These are phyloP conservation scores for Flaveria linearis DNA, from an alignment of 129 eudicot genomes.

Conservation along the genomic window DNA sequence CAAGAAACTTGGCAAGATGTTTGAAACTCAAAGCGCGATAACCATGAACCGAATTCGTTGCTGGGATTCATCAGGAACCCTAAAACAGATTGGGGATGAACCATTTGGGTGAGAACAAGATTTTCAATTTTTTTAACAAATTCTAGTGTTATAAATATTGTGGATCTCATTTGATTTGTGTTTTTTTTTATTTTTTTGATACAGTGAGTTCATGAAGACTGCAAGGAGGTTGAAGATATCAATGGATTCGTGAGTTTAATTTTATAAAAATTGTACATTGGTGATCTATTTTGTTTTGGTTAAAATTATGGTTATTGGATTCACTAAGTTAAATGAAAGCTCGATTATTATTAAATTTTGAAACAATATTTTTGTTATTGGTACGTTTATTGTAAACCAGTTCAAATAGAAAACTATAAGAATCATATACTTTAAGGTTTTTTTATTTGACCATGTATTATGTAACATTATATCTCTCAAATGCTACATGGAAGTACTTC, in stretches of 20 bases:
- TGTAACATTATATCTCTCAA: no score
- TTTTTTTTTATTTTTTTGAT: background rate
- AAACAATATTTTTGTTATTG: background rate
- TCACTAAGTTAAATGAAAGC: conserved; percentile 18
- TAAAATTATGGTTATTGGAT: conserved; percentile 15
- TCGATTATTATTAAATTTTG: conserved; percentile 16
- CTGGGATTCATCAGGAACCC: conserved; percentile 51
- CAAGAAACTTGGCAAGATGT: conserved; percentile 62
- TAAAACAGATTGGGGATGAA: conserved; percentile 66
- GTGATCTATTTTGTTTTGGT: conserved; percentile 23
- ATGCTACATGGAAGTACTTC: no score
- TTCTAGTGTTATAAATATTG: background rate
- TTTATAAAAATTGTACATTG: conserved; percentile 42
- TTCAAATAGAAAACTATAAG: no score
- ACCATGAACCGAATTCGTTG: conserved; percentile 49
- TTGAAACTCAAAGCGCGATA: conserved; percentile 46
- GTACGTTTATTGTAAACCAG: no score
- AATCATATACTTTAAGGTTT: no score
- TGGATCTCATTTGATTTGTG: background rate
- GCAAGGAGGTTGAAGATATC: conserved; percentile 68
- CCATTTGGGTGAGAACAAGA: conserved; percentile 60
- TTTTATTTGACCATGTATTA: no score
- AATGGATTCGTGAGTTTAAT: conserved; percentile 28
- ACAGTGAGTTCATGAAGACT: conserved; percentile 65
- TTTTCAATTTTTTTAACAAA: background rate